Evolutionary conservation across 2,329 filamentous ascomycete species (phyloP).

Genomic region (Alternaria conjuncta): DNA sequence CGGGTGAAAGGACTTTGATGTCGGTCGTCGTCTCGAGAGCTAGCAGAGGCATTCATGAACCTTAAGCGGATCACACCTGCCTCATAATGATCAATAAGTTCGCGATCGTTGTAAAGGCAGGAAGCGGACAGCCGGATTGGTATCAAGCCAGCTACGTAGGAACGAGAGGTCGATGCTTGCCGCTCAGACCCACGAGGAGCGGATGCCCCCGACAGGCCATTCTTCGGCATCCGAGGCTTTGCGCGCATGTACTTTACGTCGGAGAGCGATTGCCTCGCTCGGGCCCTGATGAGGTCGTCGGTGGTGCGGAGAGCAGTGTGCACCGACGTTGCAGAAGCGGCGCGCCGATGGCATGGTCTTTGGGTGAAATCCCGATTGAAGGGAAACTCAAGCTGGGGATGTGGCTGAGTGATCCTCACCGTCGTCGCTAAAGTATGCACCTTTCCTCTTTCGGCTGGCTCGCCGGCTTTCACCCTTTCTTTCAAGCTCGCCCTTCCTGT

Average conservation of each 20-base stretch:
- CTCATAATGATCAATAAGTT: neutral
- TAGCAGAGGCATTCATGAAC: neutral
- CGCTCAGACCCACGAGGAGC: neutral
- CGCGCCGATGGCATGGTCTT: neutral
- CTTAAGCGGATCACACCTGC: neutral
- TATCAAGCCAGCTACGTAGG: neutral
- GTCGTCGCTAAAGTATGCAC: neutral
- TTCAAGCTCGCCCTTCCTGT: neutral
- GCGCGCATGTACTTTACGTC: neutral
- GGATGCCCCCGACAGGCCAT: neutral
- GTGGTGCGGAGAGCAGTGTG: neutral
- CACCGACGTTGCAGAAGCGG: neutral
- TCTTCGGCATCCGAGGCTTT: neutral
- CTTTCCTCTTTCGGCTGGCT: neutral
- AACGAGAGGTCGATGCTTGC: neutral
- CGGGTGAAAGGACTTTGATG: neutral
- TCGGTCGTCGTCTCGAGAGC: neutral
- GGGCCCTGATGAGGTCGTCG: neutral
- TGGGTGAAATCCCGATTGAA: neutral
- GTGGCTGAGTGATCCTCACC: conserved; percentile 1
- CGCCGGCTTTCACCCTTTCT: neutral
- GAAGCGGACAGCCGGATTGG: neutral
- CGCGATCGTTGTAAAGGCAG: neutral
- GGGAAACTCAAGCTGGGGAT: neutral
- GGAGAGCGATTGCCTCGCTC: neutral